Conservation (phyloP, 2,329 filamentous ascomycete genomes). For the Lecanicillium sp. region DNA sequence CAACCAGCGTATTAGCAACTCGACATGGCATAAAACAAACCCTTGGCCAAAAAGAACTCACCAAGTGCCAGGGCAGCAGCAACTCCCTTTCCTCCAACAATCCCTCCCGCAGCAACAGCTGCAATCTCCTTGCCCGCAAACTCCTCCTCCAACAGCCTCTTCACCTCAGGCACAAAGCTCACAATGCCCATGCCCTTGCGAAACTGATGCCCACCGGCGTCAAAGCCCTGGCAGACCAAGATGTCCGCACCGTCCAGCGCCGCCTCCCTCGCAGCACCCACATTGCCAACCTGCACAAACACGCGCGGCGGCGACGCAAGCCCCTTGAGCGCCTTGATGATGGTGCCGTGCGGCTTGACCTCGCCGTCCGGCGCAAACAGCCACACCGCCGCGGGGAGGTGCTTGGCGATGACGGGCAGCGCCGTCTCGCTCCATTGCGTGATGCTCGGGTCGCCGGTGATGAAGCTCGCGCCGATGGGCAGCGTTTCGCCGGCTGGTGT, state of each 20-base stretch:
- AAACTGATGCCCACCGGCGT: conserved; percentile 58
- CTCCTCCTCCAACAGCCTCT: conserved; percentile 32
- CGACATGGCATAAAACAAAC: neutral
- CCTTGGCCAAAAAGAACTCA: conserved; percentile 16
- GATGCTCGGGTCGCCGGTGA: conserved; percentile 41
- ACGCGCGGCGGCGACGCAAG: conserved; percentile 32
- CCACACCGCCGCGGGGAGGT: conserved; percentile 54
- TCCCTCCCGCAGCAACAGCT: conserved; percentile 51
- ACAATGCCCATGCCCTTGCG: conserved; percentile 44
- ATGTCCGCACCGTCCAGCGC: conserved; percentile 44
- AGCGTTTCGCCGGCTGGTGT: conserved; percentile 34
- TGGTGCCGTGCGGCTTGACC: conserved; percentile 25
- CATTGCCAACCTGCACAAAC: conserved; percentile 55
- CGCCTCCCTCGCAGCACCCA: conserved; percentile 43
- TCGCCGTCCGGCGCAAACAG: conserved; percentile 51
- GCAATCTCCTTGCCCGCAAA: conserved; percentile 24
- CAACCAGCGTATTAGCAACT: conserved; percentile 8
- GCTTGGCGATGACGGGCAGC: conserved; percentile 40
- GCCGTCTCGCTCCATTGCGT: conserved; percentile 31
- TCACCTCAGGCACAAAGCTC: conserved; percentile 49
- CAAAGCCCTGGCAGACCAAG: conserved; percentile 53
- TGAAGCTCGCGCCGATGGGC: conserved; percentile 48
- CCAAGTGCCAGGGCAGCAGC: conserved; percentile 48
- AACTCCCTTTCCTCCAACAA: conserved; percentile 46
- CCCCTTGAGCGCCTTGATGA: conserved; percentile 26